phyloP scores from a whole-genome alignment of 1,139 yeast genomes.

The Zhuliangozyma blackwelliae region DNA sequence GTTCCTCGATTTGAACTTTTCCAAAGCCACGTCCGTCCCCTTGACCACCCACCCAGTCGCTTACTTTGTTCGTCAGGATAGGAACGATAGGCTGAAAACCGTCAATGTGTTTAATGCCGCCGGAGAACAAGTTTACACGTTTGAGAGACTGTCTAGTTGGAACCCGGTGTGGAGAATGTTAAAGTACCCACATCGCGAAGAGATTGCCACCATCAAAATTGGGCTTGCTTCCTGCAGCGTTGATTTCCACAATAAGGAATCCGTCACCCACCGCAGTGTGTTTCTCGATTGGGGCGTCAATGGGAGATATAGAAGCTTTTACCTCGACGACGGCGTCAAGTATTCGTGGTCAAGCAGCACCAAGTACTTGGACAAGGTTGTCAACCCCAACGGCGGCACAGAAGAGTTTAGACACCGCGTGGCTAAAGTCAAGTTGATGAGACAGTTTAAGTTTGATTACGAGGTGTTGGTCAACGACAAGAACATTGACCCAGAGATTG shows the following conservation, averaged over 20 bases:
- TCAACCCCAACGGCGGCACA: constrained; percentile 51
- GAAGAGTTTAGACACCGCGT: constrained; percentile 52
- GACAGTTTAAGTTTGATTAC: constrained; percentile 57
- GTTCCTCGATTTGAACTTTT: constrained; percentile 29
- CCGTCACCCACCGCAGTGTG: constrained; percentile 42
- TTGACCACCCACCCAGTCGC: constrained; percentile 36
- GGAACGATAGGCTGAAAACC: constrained; percentile 38
- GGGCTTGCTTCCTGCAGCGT: constrained; percentile 44
- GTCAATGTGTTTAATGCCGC: constrained; percentile 46
- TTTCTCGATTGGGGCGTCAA: constrained; percentile 27
- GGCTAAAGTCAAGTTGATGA: constrained; percentile 52
- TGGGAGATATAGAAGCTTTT: constrained; percentile 40
- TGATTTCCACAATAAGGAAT: constrained; percentile 47
- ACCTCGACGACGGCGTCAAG: constrained; percentile 47
- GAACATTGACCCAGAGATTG: constrained; percentile 45
- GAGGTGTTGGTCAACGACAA: constrained; percentile 50
- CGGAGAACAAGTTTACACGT: constrained; percentile 41
- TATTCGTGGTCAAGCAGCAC: constrained; percentile 54
- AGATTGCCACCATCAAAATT: constrained; percentile 49
- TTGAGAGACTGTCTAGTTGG: constrained; percentile 48
- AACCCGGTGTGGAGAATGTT: constrained; percentile 52
- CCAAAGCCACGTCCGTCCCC: constrained; percentile 36
- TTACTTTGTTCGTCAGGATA: constrained; percentile 45
- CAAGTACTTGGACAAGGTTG: constrained; percentile 46
- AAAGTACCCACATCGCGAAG: constrained; percentile 41